Conservation (phyloP, 306 rosid genomes). For the Gastrolobium bilobum region DNA sequence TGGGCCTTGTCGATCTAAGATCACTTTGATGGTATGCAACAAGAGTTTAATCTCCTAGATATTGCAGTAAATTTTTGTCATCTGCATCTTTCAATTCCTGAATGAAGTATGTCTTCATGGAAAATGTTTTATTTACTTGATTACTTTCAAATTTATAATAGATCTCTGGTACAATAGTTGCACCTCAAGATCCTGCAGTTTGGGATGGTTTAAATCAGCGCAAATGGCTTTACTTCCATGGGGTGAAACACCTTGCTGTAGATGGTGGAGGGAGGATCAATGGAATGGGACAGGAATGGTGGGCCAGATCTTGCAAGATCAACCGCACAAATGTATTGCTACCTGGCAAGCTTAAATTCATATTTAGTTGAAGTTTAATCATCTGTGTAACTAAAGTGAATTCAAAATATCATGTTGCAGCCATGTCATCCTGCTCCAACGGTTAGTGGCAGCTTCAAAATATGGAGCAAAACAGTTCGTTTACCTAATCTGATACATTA, state of each 20-base stretch:
- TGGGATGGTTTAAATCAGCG: constrained; percentile 72
- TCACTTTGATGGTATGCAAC: constrained; percentile 70
- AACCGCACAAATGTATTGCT: constrained; percentile 70
- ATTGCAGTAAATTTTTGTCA: constrained; percentile 8
- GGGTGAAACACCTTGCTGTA: constrained; percentile 76
- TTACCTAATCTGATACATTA: constrained; percentile 12
- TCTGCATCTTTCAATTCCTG: constrained; percentile 19
- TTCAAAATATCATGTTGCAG: constrained; percentile 65
- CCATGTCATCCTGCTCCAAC: constrained; percentile 88
- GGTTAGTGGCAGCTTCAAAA: constrained; percentile 65
- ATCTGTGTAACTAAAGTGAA: constrained; percentile 44
- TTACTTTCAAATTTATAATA: constrained; percentile 42
- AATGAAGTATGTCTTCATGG: background rate
- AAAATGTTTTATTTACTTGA: constrained; percentile 22
- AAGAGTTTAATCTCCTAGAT: constrained; percentile 16
- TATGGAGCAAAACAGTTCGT: constrained; percentile 39
- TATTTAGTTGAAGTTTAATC: constrained; percentile 45
- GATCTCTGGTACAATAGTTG: constrained; percentile 79
- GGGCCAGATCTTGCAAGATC: constrained; percentile 88
- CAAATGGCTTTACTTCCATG: constrained; percentile 80
- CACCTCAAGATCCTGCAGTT: constrained; percentile 74
- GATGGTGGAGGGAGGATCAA: constrained; percentile 84
- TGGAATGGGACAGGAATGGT: constrained; percentile 95
- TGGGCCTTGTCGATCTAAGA: constrained; percentile 86
- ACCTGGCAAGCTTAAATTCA: constrained; percentile 44